Evolutionary conservation across 164 flowering plant species (phyloP).

Genomic region (Warburgia ugandensis): DNA sequence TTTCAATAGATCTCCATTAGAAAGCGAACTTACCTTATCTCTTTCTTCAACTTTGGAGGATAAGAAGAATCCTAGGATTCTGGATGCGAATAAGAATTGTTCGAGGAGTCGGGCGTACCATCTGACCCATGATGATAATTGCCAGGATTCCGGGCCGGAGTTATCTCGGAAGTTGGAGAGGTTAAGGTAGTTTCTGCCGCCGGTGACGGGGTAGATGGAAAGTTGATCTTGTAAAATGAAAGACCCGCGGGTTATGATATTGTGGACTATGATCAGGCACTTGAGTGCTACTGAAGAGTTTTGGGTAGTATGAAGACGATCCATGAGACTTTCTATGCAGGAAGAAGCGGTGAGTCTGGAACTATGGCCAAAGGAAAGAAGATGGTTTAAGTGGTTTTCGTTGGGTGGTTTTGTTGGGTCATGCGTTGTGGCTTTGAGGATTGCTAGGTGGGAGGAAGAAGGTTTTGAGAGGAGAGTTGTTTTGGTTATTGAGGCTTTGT

Average conservation of each 20-base stretch:
- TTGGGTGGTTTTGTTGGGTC: constrained; percentile 26
- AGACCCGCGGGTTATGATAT: constrained; percentile 40
- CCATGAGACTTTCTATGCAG: constrained; percentile 43
- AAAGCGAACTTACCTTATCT: constrained; percentile 26
- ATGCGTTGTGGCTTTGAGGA: constrained; percentile 76
- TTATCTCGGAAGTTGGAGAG: constrained; percentile 50
- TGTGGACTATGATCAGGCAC: constrained; percentile 47
- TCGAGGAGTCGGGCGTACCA: constrained; percentile 62
- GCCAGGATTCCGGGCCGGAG: constrained; percentile 30
- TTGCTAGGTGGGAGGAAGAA: constrained; percentile 30
- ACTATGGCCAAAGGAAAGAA: constrained; percentile 44
- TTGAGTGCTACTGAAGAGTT: constrained; percentile 56
- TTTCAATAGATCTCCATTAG: constrained; percentile 29
- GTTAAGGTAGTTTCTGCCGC: constrained; percentile 64
- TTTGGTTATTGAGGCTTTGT: constrained; percentile 60
- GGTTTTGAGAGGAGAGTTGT: constrained; percentile 45
- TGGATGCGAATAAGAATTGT: constrained; percentile 34
- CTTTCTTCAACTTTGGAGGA: constrained; percentile 13
- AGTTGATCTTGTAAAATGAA: constrained; percentile 65
- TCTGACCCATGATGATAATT: constrained; percentile 50
- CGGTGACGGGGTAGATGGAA: constrained; percentile 47
- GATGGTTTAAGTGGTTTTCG: constrained; percentile 31
- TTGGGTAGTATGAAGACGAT: constrained; percentile 52
- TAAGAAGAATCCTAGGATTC: constrained; percentile 43
- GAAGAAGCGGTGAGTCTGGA: constrained; percentile 49